Evolutionary conservation across 2,329 filamentous ascomycete genomes (phyloP).

Genomic region (Pseudogymnoascus sp.): DNA sequence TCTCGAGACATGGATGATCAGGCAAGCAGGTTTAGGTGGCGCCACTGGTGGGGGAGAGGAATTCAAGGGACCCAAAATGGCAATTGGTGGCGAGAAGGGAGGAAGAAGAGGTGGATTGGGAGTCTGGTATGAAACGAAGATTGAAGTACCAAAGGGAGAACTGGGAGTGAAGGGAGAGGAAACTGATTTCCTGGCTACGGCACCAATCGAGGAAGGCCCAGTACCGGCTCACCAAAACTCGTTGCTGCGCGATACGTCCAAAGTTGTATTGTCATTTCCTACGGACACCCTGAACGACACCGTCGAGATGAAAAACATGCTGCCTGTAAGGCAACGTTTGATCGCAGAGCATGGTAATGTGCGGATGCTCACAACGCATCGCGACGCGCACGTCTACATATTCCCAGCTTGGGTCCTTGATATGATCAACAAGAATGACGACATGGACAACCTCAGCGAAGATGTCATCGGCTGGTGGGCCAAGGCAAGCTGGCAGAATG

Average conservation of each 20-base stretch:
- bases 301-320: slow-evolving; percentile 62
- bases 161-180: slow-evolving; percentile 80
- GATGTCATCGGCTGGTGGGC: slow-evolving; percentile 94
- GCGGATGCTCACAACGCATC: slow-evolving; percentile 72
- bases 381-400: slow-evolving; percentile 91
- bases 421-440: slow-evolving; percentile 70
- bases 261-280: slow-evolving; percentile 76
- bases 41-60: slow-evolving; percentile 44
- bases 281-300: slow-evolving; percentile 84
- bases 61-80: slow-evolving; percentile 35
- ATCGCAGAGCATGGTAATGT: slow-evolving; percentile 67
- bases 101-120: slow-evolving; percentile 70
- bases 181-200: slow-evolving; percentile 81
- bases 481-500: slow-evolving; percentile 83
- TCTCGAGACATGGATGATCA: slow-evolving; percentile 86
- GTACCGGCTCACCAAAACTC: slow-evolving; percentile 55
- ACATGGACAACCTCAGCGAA: slow-evolving; percentile 80
- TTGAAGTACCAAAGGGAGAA: slow-evolving; percentile 38
- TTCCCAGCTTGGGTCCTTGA: slow-evolving; percentile 88
- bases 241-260: slow-evolving; percentile 60
- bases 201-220: slow-evolving; percentile 52
- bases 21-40: slow-evolving; percentile 61
- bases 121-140: slow-evolving; percentile 84
- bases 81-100: slow-evolving; percentile 45
- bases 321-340: slow-evolving; percentile 68